Percentiles rank a stretch among this genome's conserved stretches.
Conservation (phyloP, 2,329 filamentous ascomycete species). For the Conoideocrella luteorostrata region DNA sequence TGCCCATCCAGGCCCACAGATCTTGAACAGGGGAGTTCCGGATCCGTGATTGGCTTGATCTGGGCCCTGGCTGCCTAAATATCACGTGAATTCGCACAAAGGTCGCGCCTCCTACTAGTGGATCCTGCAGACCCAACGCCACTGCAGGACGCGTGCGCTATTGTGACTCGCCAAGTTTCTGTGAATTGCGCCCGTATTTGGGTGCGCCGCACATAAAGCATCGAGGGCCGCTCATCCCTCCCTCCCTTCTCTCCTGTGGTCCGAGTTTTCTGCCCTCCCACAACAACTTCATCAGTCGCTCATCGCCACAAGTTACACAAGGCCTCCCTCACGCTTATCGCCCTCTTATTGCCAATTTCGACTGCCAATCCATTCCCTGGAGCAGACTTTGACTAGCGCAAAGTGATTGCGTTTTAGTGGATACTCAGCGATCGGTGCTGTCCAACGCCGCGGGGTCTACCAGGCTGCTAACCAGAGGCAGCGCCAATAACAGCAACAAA, state of each 20-base stretch:
- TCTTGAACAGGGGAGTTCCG: too few species aligned
- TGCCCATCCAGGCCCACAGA: too few species aligned
- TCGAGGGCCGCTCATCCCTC: not conserved
- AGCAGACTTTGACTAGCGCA: too few species aligned
- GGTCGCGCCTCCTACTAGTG: conserved; percentile 21
- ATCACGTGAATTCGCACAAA: conserved; percentile 31
- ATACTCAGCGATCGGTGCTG: not conserved
- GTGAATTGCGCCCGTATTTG: too few species aligned
- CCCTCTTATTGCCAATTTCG: too few species aligned
- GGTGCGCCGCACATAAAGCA: conserved; percentile 1
- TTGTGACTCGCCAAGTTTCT: conserved; percentile 10
- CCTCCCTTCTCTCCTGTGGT: not conserved
- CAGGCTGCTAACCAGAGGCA: not conserved
- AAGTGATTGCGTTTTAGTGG: too few species aligned
- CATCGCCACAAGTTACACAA: too few species aligned
- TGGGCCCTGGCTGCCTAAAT: conserved; percentile 24
- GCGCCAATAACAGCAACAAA: not conserved
- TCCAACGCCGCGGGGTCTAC: too few species aligned
- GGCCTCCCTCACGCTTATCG: too few species aligned
- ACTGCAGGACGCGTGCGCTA: conserved; percentile 16
- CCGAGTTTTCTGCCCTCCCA: not conserved
- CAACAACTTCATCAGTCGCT: too few species aligned
- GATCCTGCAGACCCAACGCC: not conserved
- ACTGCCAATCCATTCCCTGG: too few species aligned
- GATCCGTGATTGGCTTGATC: not conserved